Evolutionary conservation across 1,284 basidiomycete species (phyloP), one percentile per base, ranked within the genome.

Genomic region (Dichomitus squalens): DNA sequence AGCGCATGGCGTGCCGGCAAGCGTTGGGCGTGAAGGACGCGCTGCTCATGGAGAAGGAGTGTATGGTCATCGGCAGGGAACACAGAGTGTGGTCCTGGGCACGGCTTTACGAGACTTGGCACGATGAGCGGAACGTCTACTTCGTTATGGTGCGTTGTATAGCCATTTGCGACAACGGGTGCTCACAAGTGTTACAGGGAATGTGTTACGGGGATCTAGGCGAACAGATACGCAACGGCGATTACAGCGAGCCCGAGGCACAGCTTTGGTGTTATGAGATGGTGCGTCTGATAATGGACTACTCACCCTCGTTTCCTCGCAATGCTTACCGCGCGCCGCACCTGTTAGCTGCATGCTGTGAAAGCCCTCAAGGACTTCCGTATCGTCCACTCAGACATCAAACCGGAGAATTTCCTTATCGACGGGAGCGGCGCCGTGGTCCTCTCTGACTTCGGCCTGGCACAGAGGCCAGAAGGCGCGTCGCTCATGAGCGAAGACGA

Each of bases 351-450:
- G 12, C 14, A 41, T 1, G 50, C 56, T 3, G 2, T 58, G 14
- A 20, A 31, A 6, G 52, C 55, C 35, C 54, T 87, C 57, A 83
- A 87, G 64, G 69, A 71, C 2, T 80, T 80, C 67, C 84, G 84
- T 53, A 81, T 88, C 48, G 81, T 84, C 49, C 86, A 89, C 67
- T 80, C 85, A 29, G 86, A 88, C 66, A 74, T 89, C 61, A 89
- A 88, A 68, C 86, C 85, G 0, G 86, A 86, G 63, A 88, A 88
- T 68, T 69, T 85, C 25, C 71, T 87, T 14, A 71, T 87, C 18
- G 77, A 77, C 39, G 68, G 72, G 0, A 75, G 78, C 53, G 81
- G 76, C 29, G 64, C 68, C 60, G 72, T 87, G 55, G 83, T 86
- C 63, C 76, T 89, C 27, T 80, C 82, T n/a, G 86, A 89, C 69